These are phyloP conservation scores for Pleurostoma richardsiae DNA, from an alignment of 2,329 filamentous ascomycete genomes.

Conservation along the genomic window DNA sequence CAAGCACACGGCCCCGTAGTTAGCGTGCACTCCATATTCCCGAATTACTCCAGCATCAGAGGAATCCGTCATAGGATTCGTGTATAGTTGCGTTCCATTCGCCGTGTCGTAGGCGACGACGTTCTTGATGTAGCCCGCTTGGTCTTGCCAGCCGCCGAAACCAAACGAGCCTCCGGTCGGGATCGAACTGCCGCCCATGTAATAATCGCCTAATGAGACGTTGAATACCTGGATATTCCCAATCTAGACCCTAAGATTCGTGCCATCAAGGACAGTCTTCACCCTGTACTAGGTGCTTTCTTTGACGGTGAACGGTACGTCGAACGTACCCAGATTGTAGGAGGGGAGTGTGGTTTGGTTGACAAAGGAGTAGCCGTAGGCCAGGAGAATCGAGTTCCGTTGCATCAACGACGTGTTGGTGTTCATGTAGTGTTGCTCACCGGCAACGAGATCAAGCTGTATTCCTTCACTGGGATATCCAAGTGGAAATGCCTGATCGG, in stretches of 20 bases:
- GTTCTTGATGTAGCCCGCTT: conserved; percentile 27
- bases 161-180: conserved; percentile 26
- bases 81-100: conserved; percentile 24
- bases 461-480: too few relatives aligned
- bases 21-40: conserved; percentile 29
- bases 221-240: conserved; percentile 13
- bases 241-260: conserved; percentile 21
- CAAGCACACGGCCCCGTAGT: conserved; percentile 28
- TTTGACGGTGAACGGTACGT: conserved; percentile 17
- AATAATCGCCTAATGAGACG: conserved; percentile 6
- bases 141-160: conserved; percentile 34
- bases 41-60: conserved; percentile 12
- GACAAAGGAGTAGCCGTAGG: conserved; percentile 25
- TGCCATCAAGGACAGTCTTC: conserved; percentile 21
- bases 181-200: not conserved
- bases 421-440: conserved; percentile 17
- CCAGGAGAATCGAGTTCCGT: conserved; percentile 25
- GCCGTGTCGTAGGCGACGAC: conserved; percentile 17
- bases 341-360: conserved; percentile 27
- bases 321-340: conserved; percentile 17
- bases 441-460: too few relatives aligned
- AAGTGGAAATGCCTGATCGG: too few relatives aligned
- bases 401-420: conserved; percentile 25
- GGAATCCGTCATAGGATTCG: conserved; percentile 18
- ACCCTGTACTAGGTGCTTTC: conserved; percentile 31